A percentile compares a stretch with the other conserved stretches of the same genome.
These are phyloP conservation scores for Magnolia officinalis DNA, from an alignment of 164 flowering plant species.

Conservation along the genomic window DNA sequence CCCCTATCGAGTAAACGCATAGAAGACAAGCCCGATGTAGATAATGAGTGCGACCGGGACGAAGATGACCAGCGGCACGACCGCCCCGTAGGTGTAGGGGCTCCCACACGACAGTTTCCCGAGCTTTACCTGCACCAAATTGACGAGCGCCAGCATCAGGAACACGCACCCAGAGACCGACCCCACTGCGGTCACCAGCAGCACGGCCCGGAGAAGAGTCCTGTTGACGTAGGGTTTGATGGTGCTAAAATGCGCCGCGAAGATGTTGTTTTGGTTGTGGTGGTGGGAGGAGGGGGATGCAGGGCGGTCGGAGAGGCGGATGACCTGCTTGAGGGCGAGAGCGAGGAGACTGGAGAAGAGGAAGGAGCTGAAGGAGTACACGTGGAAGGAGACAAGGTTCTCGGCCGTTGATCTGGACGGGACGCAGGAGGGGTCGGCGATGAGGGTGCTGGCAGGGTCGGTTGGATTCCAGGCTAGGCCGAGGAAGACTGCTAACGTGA, in stretches of 20 bases:
- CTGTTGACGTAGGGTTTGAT: slow-evolving; percentile 37
- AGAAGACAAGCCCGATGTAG: slow-evolving; percentile 42
- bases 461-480: slow-evolving; percentile 72
- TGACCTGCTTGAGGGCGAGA: slow-evolving; percentile 60
- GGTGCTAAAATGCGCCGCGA: not conserved
- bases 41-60: slow-evolving; percentile 63
- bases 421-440: slow-evolving; percentile 30
- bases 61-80: slow-evolving; percentile 53
- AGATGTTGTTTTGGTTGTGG: slow-evolving; percentile 1
- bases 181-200: slow-evolving; percentile 52
- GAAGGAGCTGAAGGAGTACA: slow-evolving; percentile 81
- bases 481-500: slow-evolving; percentile 77
- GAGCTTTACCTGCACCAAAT: slow-evolving; percentile 77
- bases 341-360: slow-evolving; percentile 91
- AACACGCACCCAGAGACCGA: slow-evolving; percentile 73
- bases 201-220: slow-evolving; percentile 46
- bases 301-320: slow-evolving; percentile 24
- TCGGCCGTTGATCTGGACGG: slow-evolving; percentile 37
- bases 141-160: slow-evolving; percentile 65
- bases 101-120: slow-evolving; percentile 63
- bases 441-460: slow-evolving; percentile 35
- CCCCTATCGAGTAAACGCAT: slow-evolving; percentile 37
- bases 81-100: slow-evolving; percentile 42
- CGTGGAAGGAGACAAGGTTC: slow-evolving; percentile 59
- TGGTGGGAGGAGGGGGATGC: not conserved